Evolutionary conservation across 768 basidiomycete species (phyloP).

Genomic region (Amyloporia xantha): DNA sequence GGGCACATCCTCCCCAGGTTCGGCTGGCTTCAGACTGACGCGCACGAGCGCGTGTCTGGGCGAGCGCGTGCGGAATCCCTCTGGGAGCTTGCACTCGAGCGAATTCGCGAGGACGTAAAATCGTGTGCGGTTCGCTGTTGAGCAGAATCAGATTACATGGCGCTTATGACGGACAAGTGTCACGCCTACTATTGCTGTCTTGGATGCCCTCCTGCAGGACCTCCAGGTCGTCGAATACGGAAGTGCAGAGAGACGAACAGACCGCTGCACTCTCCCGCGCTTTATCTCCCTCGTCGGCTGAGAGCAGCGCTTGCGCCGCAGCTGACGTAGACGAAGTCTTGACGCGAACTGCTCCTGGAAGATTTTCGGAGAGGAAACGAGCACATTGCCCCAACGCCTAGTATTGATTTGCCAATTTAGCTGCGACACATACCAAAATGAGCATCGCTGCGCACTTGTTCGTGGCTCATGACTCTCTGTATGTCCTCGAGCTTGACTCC

Average conservation of each 20-base stretch:
- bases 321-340: conserved; percentile 68
- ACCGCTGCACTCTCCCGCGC: conserved; percentile 59
- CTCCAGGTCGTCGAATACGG: conserved; percentile 55
- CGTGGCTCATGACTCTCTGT: conserved; percentile 63
- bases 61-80: conserved; percentile 4
- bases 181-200: conserved; percentile 40
- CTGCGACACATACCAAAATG: not conserved
- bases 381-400: conserved; percentile 78
- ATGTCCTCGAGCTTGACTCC: conserved; percentile 54
- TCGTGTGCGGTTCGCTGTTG: conserved; percentile 59
- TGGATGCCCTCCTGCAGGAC: conserved; percentile 60
- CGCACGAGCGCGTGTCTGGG: conserved; percentile 34
- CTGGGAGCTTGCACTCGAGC: conserved; percentile 24
- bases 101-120: conserved; percentile 54
- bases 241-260: conserved; percentile 59
- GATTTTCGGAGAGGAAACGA: conserved; percentile 44
- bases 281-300: conserved; percentile 35
- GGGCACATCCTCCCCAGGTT: conserved; percentile 1
- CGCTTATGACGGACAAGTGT: too few species aligned
- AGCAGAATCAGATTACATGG: not conserved
- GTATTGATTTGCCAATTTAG: not conserved
- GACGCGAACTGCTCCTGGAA: conserved; percentile 47
- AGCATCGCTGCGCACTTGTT: conserved; percentile 46
- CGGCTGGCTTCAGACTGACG: conserved; percentile 15
- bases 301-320: conserved; percentile 46